A percentile compares a stretch with the other conserved stretches of the same genome.
Conservation (phyloP, 192 early-diverging fungal genomes). For the Spizellomyces sp. region DNA sequence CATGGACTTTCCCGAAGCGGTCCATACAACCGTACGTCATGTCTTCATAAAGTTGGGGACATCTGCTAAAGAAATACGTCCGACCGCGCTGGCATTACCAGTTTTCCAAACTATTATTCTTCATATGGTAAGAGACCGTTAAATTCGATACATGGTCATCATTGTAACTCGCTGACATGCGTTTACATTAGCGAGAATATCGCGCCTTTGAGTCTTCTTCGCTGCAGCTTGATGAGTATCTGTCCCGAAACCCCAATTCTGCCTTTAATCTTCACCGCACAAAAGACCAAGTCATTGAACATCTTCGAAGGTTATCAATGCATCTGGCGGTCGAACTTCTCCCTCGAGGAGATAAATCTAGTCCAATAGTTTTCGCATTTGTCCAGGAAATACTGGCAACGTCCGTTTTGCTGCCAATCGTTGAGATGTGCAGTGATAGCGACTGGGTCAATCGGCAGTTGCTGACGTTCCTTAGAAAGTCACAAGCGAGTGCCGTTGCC, state of each 20-base stretch:
- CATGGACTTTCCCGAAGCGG: constrained; percentile 38
- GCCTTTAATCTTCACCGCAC: constrained; percentile 27
- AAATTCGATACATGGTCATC: not conserved
- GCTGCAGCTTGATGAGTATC: constrained; percentile 35
- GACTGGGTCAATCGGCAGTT: constrained; percentile 43
- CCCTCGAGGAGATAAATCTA: constrained; percentile 36
- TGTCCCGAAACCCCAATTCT: constrained; percentile 29
- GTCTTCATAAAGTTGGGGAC: constrained; percentile 30
- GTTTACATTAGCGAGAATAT: constrained; percentile 36
- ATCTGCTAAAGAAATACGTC: constrained; percentile 11
- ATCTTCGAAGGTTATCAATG: constrained; percentile 40
- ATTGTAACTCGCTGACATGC: not conserved
- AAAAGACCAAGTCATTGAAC: constrained; percentile 13
- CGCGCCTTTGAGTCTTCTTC: constrained; percentile 32
- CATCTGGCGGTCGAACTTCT: constrained; percentile 34
- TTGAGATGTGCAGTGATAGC: constrained; percentile 42
- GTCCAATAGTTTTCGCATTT: constrained; percentile 41
- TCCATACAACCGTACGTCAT: constrained; percentile 23
- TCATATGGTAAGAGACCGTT: constrained; percentile 30
- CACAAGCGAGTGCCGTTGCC: constrained; percentile 17
- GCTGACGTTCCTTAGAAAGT: constrained; percentile 26
- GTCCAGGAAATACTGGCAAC: constrained; percentile 53
- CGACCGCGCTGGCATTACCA: constrained; percentile 28
- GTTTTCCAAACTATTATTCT: constrained; percentile 33
- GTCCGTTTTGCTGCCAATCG: constrained; percentile 41